Conservation (phyloP, 2,329 filamentous ascomycete species). For the Xylariales sp. region DNA sequence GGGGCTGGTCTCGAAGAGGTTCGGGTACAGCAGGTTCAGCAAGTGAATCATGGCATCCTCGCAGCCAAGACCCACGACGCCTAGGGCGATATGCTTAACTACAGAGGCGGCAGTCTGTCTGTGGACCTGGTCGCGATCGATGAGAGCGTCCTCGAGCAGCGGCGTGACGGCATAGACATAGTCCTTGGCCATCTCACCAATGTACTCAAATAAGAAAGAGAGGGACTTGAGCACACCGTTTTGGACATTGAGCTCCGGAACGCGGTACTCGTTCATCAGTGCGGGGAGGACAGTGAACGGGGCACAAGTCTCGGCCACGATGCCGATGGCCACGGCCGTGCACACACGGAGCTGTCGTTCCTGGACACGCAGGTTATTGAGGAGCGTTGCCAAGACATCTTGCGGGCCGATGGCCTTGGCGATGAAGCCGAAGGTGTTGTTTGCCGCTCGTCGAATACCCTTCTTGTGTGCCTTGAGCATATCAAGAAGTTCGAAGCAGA, state of each 20-base stretch:
- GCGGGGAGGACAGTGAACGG: conserved; percentile 98
- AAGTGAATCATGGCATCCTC: conserved; percentile 98
- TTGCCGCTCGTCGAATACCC: conserved; percentile 93
- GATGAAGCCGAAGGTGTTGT: conserved; percentile 99
- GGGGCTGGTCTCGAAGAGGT: conserved; percentile 94
- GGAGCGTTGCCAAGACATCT: conserved; percentile 89
- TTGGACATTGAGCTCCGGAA: conserved; percentile 96
- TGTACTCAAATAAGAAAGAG: conserved; percentile 97
- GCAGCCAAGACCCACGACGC: conserved; percentile 94
- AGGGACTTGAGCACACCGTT: conserved; percentile 97
- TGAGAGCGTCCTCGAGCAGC: conserved; percentile 91
- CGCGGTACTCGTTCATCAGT: conserved; percentile 98
- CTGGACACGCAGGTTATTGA: conserved; percentile 95
- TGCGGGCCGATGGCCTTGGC: conserved; percentile 98
- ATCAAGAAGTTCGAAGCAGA: conserved; percentile 97
- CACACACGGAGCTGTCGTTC: conserved; percentile 98
- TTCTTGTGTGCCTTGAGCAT: conserved; percentile 99
- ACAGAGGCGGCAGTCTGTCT: conserved; percentile 94
- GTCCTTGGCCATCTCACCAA: conserved; percentile 99
- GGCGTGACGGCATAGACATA: conserved; percentile 98
- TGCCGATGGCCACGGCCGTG: conserved; percentile 96
- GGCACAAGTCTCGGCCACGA: conserved; percentile 96
- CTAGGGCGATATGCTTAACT: conserved; percentile 95
- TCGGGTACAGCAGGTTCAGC: conserved; percentile 92
- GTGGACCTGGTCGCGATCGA: conserved; percentile 97